Percentiles rank a stretch among this genome's conserved stretches.
These are phyloP conservation scores for Magnolia sinica DNA, from an alignment of 164 flowering plant genomes.

Conservation along the genomic window DNA sequence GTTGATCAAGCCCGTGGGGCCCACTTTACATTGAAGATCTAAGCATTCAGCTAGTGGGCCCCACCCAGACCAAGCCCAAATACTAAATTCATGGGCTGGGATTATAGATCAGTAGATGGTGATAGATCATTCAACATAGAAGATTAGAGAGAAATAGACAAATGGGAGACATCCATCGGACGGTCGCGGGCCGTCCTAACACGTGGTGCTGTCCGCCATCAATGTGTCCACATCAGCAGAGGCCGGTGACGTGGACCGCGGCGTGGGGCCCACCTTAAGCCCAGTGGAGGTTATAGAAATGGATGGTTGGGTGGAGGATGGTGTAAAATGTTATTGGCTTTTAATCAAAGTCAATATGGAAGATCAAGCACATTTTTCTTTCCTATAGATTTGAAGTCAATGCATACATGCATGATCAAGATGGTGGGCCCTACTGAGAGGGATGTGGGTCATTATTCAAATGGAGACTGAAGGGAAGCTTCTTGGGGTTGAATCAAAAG, in stretches of 20 bases:
- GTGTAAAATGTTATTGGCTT: neutral
- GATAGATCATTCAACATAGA: too few relatives aligned
- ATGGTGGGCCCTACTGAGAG: neutral
- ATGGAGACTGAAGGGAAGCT: neutral
- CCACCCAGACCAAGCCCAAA: too few relatives aligned
- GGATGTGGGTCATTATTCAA: constrained; percentile 6
- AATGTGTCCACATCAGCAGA: neutral
- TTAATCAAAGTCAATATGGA: constrained; percentile 6
- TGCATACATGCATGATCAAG: constrained; percentile 1
- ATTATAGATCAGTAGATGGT: neutral
- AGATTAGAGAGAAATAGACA: neutral
- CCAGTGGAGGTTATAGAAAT: neutral
- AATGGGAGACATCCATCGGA: neutral
- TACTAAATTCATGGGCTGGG: neutral
- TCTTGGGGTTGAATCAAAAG: constrained; percentile 1
- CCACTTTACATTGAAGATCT: too few relatives aligned
- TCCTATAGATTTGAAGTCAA: neutral
- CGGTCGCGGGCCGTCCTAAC: neutral
- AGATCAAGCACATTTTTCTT: neutral
- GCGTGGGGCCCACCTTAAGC: neutral
- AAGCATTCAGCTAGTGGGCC: too few relatives aligned
- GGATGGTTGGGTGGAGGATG: neutral
- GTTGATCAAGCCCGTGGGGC: too few relatives aligned
- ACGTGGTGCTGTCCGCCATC: constrained; percentile 3
- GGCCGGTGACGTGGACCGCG: neutral